phyloP scores from a whole-genome alignment of 768 basidiomycete species.

The Lactifluus rugatus region DNA sequence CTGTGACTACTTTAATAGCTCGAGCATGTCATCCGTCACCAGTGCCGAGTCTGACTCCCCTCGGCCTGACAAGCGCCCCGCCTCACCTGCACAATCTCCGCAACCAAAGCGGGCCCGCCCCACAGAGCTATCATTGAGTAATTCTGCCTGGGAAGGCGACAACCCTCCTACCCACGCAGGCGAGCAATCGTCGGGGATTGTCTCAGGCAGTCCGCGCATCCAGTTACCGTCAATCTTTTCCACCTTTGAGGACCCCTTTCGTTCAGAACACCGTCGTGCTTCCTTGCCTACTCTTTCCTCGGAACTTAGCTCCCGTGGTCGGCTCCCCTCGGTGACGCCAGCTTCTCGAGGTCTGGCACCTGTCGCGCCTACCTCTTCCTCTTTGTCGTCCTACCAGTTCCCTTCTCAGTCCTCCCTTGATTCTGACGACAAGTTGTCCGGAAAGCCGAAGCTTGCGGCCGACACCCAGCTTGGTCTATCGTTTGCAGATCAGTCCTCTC shows the following conservation, averaged over 20 bases:
- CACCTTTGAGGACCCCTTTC: slow-evolving; percentile 51
- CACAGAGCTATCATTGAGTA: slow-evolving; percentile 21
- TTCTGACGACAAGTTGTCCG: slow-evolving; percentile 29
- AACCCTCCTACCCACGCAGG: slow-evolving; percentile 20
- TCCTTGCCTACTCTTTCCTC: slow-evolving; percentile 54
- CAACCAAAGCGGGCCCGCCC: slow-evolving; percentile 42
- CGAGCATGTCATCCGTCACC: slow-evolving; percentile 74
- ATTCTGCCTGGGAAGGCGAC: slow-evolving; percentile 23
- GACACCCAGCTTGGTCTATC: slow-evolving; percentile 39
- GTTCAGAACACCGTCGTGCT: slow-evolving; percentile 47
- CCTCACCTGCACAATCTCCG: slow-evolving; percentile 35
- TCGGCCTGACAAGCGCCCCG: slow-evolving; percentile 48
- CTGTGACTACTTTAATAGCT: slow-evolving; percentile 34
- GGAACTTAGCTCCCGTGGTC: slow-evolving; percentile 37
- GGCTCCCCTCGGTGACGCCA: slow-evolving; percentile 47
- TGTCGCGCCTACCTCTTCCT: slow-evolving; percentile 19
- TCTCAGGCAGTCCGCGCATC: slow-evolving; percentile 41
- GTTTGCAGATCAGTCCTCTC: slow-evolving; percentile 39
- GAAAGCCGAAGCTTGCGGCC: slow-evolving; percentile 42
- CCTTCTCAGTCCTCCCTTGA: slow-evolving; percentile 37
- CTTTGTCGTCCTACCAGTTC: slow-evolving; percentile 46
- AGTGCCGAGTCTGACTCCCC: slow-evolving; percentile 65
- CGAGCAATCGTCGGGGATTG: slow-evolving; percentile 33
- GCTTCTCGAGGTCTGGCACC: slow-evolving; percentile 25
- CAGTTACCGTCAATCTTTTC: slow-evolving; percentile 69